Base-by-base conservation (phyloP, 495 filamentous ascomycete genomes). In the Podospora pseudoanserina region DNA sequence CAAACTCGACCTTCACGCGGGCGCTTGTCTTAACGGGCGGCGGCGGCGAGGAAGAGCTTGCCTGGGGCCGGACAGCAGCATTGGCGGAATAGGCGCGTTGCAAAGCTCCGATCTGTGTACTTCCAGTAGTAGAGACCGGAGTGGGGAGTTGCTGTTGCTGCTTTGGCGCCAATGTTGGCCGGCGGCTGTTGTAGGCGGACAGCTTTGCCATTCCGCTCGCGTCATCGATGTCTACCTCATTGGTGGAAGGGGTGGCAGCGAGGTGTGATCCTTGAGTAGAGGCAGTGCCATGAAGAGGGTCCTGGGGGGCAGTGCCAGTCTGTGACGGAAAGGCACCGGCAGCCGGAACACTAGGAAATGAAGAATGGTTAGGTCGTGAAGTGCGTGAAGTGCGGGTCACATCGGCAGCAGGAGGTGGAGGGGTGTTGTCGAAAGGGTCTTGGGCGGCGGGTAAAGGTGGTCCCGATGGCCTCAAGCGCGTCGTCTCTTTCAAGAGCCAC, bases 401-500 rank as follows among this genome's bases (percentile, higher is more conserved):
- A 54, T 44, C 30, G 11, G 30, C 39, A 59, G 28, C 28, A 19
- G 32, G 28, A 26, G 27, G 60, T 57, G 44, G 68, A 70, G 68
- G 32, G 32, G 71, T 69, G 20, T 67, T 65, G 28, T 69, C 61
- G 28, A 72, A 34, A 34, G 72, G 65, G 59, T 78, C 75, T 49
- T 71, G 63, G 39, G 71, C 63, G 15, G 69, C 60, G 20, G 80
- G 79, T 44, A 79, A 65, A 18, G 67, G 26, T 60, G 72, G 76
- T 64, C 75, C 72, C 66, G 74, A 65, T 55, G 78, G 78, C 63
- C 73, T 72, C 65, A 68, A 74, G 59, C 75, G 64, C 63, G 69
- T 63, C 68, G 72, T 79, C 73, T 81, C 79, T 63, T 76, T 75
- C 70, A 69, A 53, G 57, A 74, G 62, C 72, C 73, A 75, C 15